Evolutionary conservation across 208 protist genomes (phyloP).

Genomic region (Porcisia hertigi): DNA sequence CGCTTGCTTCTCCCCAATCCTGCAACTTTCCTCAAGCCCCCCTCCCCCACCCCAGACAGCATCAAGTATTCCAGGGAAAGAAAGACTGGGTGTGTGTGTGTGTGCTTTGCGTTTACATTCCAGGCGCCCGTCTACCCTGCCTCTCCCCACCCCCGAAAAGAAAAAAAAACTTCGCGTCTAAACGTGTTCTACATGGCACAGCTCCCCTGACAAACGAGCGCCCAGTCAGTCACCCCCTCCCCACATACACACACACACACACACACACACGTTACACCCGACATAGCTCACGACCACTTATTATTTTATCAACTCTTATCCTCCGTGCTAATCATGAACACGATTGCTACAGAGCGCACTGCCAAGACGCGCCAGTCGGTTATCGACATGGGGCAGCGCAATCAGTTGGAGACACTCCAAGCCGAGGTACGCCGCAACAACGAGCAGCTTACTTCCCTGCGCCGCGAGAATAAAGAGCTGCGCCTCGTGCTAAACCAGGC

Average conservation of each 20-base stretch:
- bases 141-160: neutral
- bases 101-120: neutral
- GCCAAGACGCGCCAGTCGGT: constrained; percentile 74
- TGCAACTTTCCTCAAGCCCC: no score
- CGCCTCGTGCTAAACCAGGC: constrained; percentile 48
- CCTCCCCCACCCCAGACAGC: neutral
- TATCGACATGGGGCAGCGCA: constrained; percentile 86
- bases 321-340: neutral
- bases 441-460: constrained; percentile 78
- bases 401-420: constrained; percentile 83
- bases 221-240: neutral
- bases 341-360: neutral
- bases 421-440: constrained; percentile 86
- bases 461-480: constrained; percentile 91
- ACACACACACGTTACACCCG: neutral
- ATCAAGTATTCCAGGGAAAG: no score
- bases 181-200: neutral
- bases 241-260: neutral
- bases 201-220: neutral
- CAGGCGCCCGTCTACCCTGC: neutral
- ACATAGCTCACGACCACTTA: neutral
- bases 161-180: neutral
- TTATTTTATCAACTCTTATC: neutral
- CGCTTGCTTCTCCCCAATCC: no score
- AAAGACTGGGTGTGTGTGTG: no score